These are phyloP conservation scores for Colletotrichum eremochloae DNA, from an alignment of 2,329 filamentous ascomycete species.

Conservation along the genomic window DNA sequence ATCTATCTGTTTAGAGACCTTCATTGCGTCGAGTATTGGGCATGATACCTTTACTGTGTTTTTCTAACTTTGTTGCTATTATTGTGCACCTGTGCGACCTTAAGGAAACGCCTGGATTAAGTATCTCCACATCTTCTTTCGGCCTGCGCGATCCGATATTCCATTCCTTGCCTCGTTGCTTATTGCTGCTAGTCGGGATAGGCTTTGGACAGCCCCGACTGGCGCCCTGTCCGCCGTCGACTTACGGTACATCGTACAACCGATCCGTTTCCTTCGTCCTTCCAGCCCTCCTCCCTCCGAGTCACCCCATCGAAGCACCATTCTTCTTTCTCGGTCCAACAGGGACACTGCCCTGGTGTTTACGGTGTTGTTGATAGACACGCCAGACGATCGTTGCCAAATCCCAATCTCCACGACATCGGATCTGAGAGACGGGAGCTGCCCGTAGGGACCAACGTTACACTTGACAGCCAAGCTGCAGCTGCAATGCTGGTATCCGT, in stretches of 20 bases:
- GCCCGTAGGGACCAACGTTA: background rate
- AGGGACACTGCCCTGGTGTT: constrained; percentile 2
- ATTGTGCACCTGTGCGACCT: no score
- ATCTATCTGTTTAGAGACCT: no score
- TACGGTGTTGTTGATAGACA: background rate
- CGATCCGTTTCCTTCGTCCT: background rate
- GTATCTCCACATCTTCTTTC: no score
- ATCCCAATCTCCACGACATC: background rate
- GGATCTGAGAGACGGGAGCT: background rate
- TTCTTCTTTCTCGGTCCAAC: constrained; percentile 8
- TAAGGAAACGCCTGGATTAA: no score
- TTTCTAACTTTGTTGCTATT: no score
- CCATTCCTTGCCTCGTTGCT: background rate
- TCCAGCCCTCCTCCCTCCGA: constrained; percentile 14
- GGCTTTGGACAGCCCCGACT: constrained; percentile 13
- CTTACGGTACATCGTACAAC: background rate
- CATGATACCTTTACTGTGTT: no score
- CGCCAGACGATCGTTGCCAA: background rate
- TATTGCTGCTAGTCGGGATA: background rate
- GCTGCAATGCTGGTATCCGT: background rate
- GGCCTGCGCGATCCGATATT: background rate
- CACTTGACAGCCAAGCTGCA: background rate
- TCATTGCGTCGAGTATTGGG: no score
- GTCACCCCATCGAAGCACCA: constrained; percentile 12
- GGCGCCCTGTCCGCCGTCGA: constrained; percentile 5